These are phyloP conservation scores for Ogataea hybrid DNA, from an alignment of 1,139 yeast genomes.

Conservation along the genomic window DNA sequence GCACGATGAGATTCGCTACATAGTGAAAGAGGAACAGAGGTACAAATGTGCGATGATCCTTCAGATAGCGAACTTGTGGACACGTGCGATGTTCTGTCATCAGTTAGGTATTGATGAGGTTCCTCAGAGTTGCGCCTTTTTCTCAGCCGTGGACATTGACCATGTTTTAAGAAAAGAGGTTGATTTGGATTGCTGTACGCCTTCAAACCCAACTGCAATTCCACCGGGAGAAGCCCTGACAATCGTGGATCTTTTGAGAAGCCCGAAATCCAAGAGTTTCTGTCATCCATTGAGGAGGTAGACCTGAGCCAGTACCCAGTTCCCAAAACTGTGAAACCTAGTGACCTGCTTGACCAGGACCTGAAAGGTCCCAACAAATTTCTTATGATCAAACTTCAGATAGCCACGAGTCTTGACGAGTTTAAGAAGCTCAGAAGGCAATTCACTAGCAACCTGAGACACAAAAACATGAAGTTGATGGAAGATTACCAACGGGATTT, in stretches of 20 bases:
- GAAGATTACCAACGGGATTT: conserved; percentile 14
- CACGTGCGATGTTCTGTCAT: conserved; percentile 92
- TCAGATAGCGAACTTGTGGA: conserved; percentile 92
- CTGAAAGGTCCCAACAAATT: conserved; percentile 25
- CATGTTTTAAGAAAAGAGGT: conserved; percentile 87
- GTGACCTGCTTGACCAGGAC: conserved; percentile 31
- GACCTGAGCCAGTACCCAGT: conserved; percentile 14
- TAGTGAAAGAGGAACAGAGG: conserved; percentile 70
- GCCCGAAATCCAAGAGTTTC: conserved; percentile 27
- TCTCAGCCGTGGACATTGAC: conserved; percentile 92
- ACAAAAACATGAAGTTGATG: conserved; percentile 16
- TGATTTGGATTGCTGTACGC: conserved; percentile 82
- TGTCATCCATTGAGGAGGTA: conserved; percentile 19
- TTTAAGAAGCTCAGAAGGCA: conserved; percentile 27
- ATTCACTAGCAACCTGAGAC: conserved; percentile 19
- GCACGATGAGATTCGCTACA: conserved; percentile 89
- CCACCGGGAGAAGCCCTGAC: conserved; percentile 77
- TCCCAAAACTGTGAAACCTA: conserved; percentile 24
- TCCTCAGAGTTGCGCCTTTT: conserved; percentile 95
- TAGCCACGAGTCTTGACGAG: conserved; percentile 29
- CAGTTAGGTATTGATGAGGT: conserved; percentile 86
- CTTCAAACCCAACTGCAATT: conserved; percentile 73
- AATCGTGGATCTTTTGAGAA: conserved; percentile 51
- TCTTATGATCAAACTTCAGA: conserved; percentile 35
- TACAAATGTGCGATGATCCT: conserved; percentile 77